These are phyloP conservation scores for Sclerotinia trifoliorum DNA, from an alignment of 2,329 filamentous ascomycete genomes.

Conservation along the genomic window DNA sequence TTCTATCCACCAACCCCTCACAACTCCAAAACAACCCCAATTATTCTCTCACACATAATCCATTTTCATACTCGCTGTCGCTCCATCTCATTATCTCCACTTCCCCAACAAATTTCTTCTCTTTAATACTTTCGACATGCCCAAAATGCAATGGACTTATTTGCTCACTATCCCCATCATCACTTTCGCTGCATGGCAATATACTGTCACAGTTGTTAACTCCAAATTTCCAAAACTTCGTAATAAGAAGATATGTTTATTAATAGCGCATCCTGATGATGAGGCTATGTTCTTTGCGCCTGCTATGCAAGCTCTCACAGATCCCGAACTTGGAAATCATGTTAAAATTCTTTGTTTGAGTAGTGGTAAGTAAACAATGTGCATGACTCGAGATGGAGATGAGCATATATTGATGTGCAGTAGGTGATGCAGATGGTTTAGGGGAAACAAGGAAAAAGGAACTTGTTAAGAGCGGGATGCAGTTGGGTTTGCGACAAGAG, in stretches of 20 bases:
- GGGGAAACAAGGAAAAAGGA: constrained; percentile 81
- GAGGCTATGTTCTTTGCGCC: constrained; percentile 99
- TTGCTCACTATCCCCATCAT: constrained; percentile 42
- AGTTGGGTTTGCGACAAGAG: constrained; percentile 70
- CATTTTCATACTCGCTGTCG: constrained; percentile 5
- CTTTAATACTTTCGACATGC: constrained; percentile 2
- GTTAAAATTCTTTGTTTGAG: constrained; percentile 92
- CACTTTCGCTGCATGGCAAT: constrained; percentile 42
- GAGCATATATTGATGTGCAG: constrained; percentile 28
- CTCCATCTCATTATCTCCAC: not conserved
- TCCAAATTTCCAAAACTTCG: constrained; percentile 63
- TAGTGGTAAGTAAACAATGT: constrained; percentile 55
- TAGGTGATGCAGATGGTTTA: constrained; percentile 81
- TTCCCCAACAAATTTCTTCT: not conserved
- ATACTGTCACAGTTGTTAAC: constrained; percentile 41
- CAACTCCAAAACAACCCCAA: not conserved
- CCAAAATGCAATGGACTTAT: constrained; percentile 36
- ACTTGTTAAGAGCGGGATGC: constrained; percentile 73
- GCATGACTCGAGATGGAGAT: not conserved
- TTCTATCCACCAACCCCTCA: constrained; percentile 10
- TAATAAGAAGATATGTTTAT: constrained; percentile 83
- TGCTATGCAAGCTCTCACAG: constrained; percentile 78
- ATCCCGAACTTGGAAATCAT: constrained; percentile 78
- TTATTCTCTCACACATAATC: no score
- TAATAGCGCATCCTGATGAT: constrained; percentile 97